Conservation (phyloP, 169 alveolate genomes). For the Eimeria sp. region DNA sequence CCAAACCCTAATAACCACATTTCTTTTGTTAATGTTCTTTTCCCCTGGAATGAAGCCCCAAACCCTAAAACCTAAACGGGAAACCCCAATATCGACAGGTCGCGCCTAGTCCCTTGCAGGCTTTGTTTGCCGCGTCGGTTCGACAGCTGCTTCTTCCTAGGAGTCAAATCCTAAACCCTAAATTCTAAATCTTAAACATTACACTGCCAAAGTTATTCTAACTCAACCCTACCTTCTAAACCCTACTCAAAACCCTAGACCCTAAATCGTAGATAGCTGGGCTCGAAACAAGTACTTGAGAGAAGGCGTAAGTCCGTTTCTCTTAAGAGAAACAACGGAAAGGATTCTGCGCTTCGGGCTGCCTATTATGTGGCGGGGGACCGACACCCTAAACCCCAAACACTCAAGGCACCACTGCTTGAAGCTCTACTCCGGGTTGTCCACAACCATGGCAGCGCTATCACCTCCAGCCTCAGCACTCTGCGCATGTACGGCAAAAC, state of each 20-base stretch:
- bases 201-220: neutral
- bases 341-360: neutral
- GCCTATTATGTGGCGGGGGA: neutral
- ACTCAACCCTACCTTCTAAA: neutral
- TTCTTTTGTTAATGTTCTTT: neutral
- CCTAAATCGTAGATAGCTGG: neutral
- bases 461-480: constrained; percentile 48
- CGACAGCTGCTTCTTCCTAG: neutral
- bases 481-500: constrained; percentile 44
- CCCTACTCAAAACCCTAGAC: neutral
- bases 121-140: neutral
- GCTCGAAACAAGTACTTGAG: neutral
- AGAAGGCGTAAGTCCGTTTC: neutral
- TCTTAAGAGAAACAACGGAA: neutral
- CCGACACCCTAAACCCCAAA: constrained; percentile 9
- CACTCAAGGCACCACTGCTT: neutral
- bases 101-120: neutral
- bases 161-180: neutral
- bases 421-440: constrained; percentile 27
- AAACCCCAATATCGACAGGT: neutral
- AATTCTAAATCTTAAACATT: neutral
- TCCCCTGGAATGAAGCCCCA: neutral
- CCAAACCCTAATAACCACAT: neutral
- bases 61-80: neutral
- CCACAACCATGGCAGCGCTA: constrained; percentile 57